Conservation (phyloP, 2,329 filamentous ascomycete genomes). For the Ceratocystis lukuohia region DNA sequence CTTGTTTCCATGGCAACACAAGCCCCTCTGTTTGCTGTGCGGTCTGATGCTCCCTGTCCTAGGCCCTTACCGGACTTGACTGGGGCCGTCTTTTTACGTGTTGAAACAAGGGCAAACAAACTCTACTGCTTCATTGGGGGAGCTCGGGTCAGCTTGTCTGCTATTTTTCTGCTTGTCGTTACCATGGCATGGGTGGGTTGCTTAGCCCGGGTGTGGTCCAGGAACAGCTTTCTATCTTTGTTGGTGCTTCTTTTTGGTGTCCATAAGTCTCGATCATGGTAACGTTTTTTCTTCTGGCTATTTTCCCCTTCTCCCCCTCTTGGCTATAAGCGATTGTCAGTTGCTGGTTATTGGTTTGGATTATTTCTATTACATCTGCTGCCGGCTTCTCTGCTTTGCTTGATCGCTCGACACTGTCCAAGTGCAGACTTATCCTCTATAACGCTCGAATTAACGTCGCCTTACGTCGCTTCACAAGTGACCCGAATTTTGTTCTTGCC, state of each 20-base stretch:
- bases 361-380: background rate
- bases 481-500: too few species aligned
- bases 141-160: constrained; percentile 15
- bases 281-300: background rate
- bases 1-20: constrained; percentile 14
- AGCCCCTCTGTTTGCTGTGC: constrained; percentile 15
- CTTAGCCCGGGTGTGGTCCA: background rate
- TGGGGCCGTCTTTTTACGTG: constrained; percentile 11
- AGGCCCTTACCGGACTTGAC: constrained; percentile 10
- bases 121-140: constrained; percentile 1
- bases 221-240: background rate
- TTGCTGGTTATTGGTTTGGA: background rate
- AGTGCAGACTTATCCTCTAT: too few species aligned
- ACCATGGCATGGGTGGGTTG: constrained; percentile 14
- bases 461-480: too few species aligned
- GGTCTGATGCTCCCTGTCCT: constrained; percentile 11
- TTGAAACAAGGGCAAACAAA: constrained; percentile 18
- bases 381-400: constrained; percentile 1
- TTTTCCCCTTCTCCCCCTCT: background rate
- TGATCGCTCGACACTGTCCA: background rate
- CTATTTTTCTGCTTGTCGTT: constrained; percentile 13
- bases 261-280: background rate
- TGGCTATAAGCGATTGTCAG: background rate
- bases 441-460: too few species aligned
- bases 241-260: background rate